A percentile compares a stretch with the other conserved stretches of the same genome.
Conservation (phyloP, 805 yeast species). For the Teunomyces funiuensis region DNA sequence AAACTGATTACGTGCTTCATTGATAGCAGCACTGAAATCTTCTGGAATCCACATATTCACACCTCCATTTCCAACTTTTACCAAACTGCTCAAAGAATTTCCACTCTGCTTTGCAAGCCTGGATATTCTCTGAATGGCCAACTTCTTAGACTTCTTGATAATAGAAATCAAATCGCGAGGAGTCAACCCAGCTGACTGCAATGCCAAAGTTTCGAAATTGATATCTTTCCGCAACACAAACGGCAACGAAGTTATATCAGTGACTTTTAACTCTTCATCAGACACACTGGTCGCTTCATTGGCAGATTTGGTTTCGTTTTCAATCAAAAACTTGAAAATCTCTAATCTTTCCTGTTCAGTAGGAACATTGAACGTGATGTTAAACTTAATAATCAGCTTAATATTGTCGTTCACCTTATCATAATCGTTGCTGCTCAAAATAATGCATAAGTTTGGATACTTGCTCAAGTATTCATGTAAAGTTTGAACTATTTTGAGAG, state of each 20-base stretch:
- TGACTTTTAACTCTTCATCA: slow-evolving; percentile 16
- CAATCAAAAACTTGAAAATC: slow-evolving; percentile 56
- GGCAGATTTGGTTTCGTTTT: slow-evolving; percentile 16
- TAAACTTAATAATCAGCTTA: slow-evolving; percentile 72
- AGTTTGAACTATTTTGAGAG: slow-evolving; percentile 56
- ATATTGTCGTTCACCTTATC: slow-evolving; percentile 67
- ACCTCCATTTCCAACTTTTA: slow-evolving; percentile 57
- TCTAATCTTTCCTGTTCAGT: slow-evolving; percentile 67
- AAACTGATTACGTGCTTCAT: slow-evolving; percentile 80
- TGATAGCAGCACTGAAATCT: slow-evolving; percentile 70
- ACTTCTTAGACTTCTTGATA: slow-evolving; percentile 59
- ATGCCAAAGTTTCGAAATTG: slow-evolving; percentile 56
- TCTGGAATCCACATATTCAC: slow-evolving; percentile 49
- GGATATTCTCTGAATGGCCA: slow-evolving; percentile 52
- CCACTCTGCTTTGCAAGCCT: slow-evolving; percentile 25
- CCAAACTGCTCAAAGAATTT: slow-evolving; percentile 24
- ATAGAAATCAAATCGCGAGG: slow-evolving; percentile 79
- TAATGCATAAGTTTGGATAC: slow-evolving; percentile 43
- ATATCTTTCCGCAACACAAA: slow-evolving; percentile 37
- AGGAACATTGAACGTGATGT: slow-evolving; percentile 74
- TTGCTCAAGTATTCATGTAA: slow-evolving; percentile 53
- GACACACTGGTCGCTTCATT: slow-evolving; percentile 25
- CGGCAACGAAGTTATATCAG: slow-evolving; percentile 17
- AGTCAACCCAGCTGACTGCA: slow-evolving; percentile 90
- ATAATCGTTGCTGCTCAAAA: slow-evolving; percentile 70